phyloP scores from a whole-genome alignment of 1,284 basidiomycete genomes.

The Trichosporon coremiiforme region DNA sequence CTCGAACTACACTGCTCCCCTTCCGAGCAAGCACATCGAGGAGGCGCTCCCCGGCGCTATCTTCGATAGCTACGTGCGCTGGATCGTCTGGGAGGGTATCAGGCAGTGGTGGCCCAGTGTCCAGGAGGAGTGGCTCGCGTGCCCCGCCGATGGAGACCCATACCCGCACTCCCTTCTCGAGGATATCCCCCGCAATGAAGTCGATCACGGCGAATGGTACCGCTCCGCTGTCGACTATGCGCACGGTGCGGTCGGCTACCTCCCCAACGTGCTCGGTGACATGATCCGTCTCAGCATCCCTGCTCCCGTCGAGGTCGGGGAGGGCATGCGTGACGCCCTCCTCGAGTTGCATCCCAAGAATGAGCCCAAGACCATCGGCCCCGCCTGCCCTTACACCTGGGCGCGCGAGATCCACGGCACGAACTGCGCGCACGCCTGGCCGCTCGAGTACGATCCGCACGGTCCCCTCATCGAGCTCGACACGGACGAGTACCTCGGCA shows the following conservation, averaged over 20 bases:
- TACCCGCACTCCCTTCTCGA: constrained; percentile 47
- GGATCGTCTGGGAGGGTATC: constrained; percentile 80
- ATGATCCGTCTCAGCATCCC: constrained; percentile 30
- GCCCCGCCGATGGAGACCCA: constrained; percentile 60
- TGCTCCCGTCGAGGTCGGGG: constrained; percentile 11
- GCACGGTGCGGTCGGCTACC: not conserved
- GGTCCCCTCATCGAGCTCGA: constrained; percentile 72
- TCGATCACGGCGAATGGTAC: constrained; percentile 27
- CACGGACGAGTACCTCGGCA: constrained; percentile 75
- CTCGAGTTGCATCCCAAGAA: constrained; percentile 23
- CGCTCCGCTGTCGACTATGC: constrained; percentile 15
- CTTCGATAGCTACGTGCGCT: constrained; percentile 85
- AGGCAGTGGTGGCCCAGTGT: constrained; percentile 67
- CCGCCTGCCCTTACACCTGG: constrained; percentile 72
- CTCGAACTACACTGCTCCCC: constrained; percentile 70
- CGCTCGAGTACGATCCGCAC: constrained; percentile 58
- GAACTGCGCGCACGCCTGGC: constrained; percentile 80
- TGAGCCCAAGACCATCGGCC: constrained; percentile 35
- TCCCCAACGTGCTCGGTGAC: constrained; percentile 19
- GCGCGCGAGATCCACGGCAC: constrained; percentile 68
- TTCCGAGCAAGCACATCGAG: constrained; percentile 69
- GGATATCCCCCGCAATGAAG: constrained; percentile 20
- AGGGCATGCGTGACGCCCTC: constrained; percentile 20
- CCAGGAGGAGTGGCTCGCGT: constrained; percentile 65
- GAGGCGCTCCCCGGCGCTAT: constrained; percentile 72